Evolutionary conservation across 2,329 filamentous ascomycete species (phyloP), one percentile per base, ranked within the genome.

Genomic region (Endocalyx cinctus): DNA sequence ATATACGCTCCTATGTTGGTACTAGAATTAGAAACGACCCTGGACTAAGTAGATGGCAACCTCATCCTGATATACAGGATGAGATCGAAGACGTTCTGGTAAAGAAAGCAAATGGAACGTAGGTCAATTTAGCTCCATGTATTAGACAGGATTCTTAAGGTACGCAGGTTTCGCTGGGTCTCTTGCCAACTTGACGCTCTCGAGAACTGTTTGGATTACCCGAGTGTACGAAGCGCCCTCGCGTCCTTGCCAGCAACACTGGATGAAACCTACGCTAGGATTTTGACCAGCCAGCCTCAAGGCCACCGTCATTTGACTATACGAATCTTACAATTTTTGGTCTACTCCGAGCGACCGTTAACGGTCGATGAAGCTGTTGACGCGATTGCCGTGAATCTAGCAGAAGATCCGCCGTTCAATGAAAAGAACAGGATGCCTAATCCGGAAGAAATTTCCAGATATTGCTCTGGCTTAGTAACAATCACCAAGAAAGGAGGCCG

Each of bases 61-160:
- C 17, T 1, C 33, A 38, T 5, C 36, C 46, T 15, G 40, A 52
- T 2, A 33, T 48, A 16, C 48, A 45, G 34, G 10, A 31, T 8
- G 13, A 52, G n/a, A 55, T 53, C 15, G 39, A 52, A 27, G 17
- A 6, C 12, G 20, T 30, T 15, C 22, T 58, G 7, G 38, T 41
- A 5, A 4, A 42, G 10, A 51, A 51, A 17, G 45, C 51, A 13
- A 33, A 51, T 26, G 54, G 55, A 38, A 59, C 56, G 55, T 57
- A 45, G 42, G 52, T 34, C 17, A n/a, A 4, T 8, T 6, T n/a
- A 6, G 15, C 20, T 30, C 29, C 6, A 15, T 10, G 7, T 8
- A 23, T 10, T 19, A 23, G n/a, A n/a, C n/a, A 18, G 14, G 16
- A n/a, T 18, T 25, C 25, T 34, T 39, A 36, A 42, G 6, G 25